These are phyloP conservation scores for Fraxinus greggii DNA, from an alignment of 305 asterid species.

Conservation along the genomic window DNA sequence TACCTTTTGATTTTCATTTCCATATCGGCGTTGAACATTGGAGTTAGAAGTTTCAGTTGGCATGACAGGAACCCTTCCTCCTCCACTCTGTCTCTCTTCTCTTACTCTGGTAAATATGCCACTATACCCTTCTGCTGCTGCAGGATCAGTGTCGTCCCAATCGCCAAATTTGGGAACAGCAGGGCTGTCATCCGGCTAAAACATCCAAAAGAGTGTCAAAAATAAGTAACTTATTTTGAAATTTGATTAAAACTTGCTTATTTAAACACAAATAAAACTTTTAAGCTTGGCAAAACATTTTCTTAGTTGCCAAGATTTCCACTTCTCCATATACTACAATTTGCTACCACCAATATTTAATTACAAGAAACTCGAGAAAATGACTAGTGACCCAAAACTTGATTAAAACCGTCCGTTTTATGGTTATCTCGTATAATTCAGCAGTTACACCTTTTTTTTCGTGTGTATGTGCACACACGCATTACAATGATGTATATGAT, in stretches of 20 bases:
- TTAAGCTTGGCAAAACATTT: background rate
- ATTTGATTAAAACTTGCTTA: background rate
- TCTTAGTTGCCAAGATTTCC: background rate
- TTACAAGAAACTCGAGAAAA: background rate
- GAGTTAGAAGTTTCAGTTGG: slow-evolving; percentile 53
- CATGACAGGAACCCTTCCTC: slow-evolving; percentile 63
- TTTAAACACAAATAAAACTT: background rate
- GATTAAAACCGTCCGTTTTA: background rate
- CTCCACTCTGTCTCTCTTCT: slow-evolving; percentile 69
- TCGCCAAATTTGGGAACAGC: slow-evolving; percentile 89
- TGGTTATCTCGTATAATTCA: background rate
- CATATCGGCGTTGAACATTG: slow-evolving; percentile 49
- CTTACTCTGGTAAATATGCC: slow-evolving; percentile 66
- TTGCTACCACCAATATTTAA: background rate
- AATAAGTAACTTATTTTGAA: background rate
- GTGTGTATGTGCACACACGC: background rate
- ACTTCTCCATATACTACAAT: background rate
- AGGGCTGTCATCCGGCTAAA: slow-evolving; percentile 74
- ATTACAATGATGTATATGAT: background rate
- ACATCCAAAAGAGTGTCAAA: slow-evolving; percentile 11
- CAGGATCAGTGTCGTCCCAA: slow-evolving; percentile 87
- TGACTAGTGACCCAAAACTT: background rate
- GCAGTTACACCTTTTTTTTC: background rate
- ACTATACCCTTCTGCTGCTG: slow-evolving; percentile 77
- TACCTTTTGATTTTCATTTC: slow-evolving; percentile 58